These are phyloP conservation scores for Scheffersomyces cryptocercus DNA, from an alignment of 1,139 yeast species.

Conservation along the genomic window DNA sequence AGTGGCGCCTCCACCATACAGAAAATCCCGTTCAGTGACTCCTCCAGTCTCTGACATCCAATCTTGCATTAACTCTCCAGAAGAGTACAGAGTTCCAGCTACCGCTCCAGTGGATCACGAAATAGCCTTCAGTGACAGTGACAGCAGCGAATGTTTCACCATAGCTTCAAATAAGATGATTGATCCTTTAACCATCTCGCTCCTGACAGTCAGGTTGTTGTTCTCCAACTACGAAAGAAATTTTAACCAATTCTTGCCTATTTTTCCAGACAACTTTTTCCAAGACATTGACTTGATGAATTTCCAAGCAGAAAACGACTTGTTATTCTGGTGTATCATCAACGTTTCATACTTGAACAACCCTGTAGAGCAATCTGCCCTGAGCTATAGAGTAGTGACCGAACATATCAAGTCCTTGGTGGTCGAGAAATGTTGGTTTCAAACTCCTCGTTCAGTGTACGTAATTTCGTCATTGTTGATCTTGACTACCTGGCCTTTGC, in stretches of 20 bases:
- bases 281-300: constrained; percentile 21
- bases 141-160: constrained; percentile 11
- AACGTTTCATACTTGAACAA: constrained; percentile 33
- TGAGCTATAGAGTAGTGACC: constrained; percentile 25
- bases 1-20: constrained; percentile 2
- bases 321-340: constrained; percentile 46
- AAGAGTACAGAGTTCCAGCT: constrained; percentile 4
- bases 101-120: constrained; percentile 7
- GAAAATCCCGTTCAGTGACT: constrained; percentile 6
- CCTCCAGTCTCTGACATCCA: constrained; percentile 27
- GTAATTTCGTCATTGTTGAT: constrained; percentile 41
- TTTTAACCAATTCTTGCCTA: constrained; percentile 41
- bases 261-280: constrained; percentile 42
- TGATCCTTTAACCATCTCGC: constrained; percentile 25
- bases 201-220: constrained; percentile 27
- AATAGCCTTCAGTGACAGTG: constrained; percentile 12
- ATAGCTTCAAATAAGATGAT: constrained; percentile 15
- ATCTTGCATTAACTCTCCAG: constrained; percentile 25
- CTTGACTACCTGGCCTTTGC: constrained; percentile 52
- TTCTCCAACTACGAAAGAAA: constrained; percentile 34
- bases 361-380: constrained; percentile 13
- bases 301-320: constrained; percentile 31
- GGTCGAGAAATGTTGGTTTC: constrained; percentile 46
- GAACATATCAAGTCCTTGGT: constrained; percentile 41
- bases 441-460: constrained; percentile 47